A percentile compares a stretch with the other conserved stretches of the same genome.
Evolutionary conservation across 2,329 filamentous ascomycete genomes (phyloP).

Genomic region (Drechslerella stenobrocha): DNA sequence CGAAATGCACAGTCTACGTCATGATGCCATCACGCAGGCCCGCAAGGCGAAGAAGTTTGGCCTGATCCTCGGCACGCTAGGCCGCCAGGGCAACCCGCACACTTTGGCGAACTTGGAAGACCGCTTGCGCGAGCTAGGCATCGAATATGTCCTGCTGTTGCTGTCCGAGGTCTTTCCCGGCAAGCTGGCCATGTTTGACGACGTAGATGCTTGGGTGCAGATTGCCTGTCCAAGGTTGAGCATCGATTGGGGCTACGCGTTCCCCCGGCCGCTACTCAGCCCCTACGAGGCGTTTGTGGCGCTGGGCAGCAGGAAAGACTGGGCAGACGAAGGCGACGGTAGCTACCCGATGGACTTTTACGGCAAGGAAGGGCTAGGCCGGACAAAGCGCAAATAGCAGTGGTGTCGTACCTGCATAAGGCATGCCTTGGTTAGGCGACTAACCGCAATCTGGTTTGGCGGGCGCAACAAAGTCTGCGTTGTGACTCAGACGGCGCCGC

Average conservation of each 20-base stretch:
- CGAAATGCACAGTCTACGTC: constrained; percentile 81
- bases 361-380: constrained; percentile 82
- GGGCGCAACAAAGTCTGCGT: background rate
- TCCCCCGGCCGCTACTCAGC: constrained; percentile 81
- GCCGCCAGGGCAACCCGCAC: constrained; percentile 91
- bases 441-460: background rate
- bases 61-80: constrained; percentile 86
- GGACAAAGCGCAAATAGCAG: constrained; percentile 63
- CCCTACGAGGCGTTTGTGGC: constrained; percentile 94
- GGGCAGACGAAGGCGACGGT: constrained; percentile 66
- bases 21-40: constrained; percentile 74
- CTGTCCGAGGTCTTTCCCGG: constrained; percentile 96
- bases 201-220: constrained; percentile 98
- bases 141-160: constrained; percentile 81
- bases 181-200: constrained; percentile 87
- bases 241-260: constrained; percentile 99
- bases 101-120: constrained; percentile 85
- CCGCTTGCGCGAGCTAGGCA: constrained; percentile 69
- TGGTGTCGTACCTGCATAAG: background rate
- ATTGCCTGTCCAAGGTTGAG: constrained; percentile 94
- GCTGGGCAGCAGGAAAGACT: constrained; percentile 71
- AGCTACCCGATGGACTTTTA: constrained; percentile 99
- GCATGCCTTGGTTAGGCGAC: background rate
- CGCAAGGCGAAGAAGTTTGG: constrained; percentile 85
- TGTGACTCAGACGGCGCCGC: background rate